Percentiles rank a stretch among this genome's conserved stretches.
Evolutionary conservation across 306 rosid genomes (phyloP).

Genomic region (Begonia peltatifolia): DNA sequence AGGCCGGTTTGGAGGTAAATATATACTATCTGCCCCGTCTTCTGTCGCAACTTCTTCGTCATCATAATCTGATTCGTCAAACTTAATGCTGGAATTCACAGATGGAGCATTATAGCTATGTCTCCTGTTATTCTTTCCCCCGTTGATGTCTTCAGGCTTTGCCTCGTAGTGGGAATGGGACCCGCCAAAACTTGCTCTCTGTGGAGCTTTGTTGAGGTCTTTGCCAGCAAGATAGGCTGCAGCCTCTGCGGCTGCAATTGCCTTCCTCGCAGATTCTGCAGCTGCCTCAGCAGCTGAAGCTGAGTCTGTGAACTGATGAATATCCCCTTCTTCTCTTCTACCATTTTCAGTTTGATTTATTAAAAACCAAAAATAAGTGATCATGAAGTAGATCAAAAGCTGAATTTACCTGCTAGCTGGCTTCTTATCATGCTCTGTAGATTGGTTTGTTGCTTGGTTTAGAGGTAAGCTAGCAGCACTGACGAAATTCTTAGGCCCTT

Average conservation of each 20-base stretch:
- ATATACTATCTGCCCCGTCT: conserved; percentile 3
- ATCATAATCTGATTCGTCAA: conserved; percentile 72
- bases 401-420: conserved; percentile 13
- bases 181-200: conserved; percentile 19
- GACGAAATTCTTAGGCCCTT: conserved; percentile 50
- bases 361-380: conserved; percentile 8
- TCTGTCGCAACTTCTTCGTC: conserved; percentile 62
- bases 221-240: conserved; percentile 81
- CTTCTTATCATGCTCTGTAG: conserved; percentile 21
- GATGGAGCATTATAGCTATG: conserved; percentile 53
- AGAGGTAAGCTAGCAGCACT: conserved; percentile 59
- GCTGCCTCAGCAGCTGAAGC: conserved; percentile 85
- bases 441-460: conserved; percentile 21
- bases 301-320: conserved; percentile 30
- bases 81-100: conserved; percentile 45
- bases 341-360: conserved; percentile 19
- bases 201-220: conserved; percentile 8
- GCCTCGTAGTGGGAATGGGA: conserved; percentile 24
- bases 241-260: conserved; percentile 86
- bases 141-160: conserved; percentile 9
- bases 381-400: not conserved
- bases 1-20: conserved; percentile 36
- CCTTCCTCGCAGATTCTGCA: conserved; percentile 71
- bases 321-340: conserved; percentile 14
- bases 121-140: conserved; percentile 37